phyloP scores from a whole-genome alignment of 2,329 filamentous ascomycete species.

The Hypomyces rosellus region DNA sequence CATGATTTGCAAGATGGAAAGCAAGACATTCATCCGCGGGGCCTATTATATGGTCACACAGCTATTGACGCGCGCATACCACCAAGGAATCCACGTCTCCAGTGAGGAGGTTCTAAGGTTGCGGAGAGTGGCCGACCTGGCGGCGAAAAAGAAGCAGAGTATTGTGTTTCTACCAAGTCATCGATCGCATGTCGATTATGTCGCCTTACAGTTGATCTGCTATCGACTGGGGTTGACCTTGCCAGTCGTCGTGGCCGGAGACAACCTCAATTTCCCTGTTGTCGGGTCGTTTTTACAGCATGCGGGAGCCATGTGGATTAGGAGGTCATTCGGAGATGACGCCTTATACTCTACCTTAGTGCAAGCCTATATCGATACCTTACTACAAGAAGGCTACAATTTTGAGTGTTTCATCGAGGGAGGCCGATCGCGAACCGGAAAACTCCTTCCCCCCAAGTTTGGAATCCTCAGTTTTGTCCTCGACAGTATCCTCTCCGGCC shows the following conservation, averaged over 20 bases:
- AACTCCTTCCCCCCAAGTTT: conserved; percentile 89
- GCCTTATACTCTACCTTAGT: conserved; percentile 87
- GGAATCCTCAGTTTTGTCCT: conserved; percentile 89
- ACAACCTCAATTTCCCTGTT: conserved; percentile 91
- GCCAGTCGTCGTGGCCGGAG: conserved; percentile 87
- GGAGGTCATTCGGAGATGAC: conserved; percentile 87
- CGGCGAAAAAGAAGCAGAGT: conserved; percentile 81
- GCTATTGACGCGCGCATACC: conserved; percentile 84
- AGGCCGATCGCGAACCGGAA: conserved; percentile 85
- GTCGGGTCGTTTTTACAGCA: conserved; percentile 88
- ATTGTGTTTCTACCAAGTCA: conserved; percentile 96
- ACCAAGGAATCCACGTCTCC: conserved; percentile 94
- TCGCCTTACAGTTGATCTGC: conserved; percentile 90
- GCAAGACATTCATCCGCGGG: conserved; percentile 81
- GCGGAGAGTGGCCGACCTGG: conserved; percentile 73
- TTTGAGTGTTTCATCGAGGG: conserved; percentile 98
- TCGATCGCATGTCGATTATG: conserved; percentile 92
- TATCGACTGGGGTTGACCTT: conserved; percentile 85
- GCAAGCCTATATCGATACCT: conserved; percentile 88
- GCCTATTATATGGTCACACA: conserved; percentile 89
- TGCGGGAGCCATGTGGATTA: conserved; percentile 96
- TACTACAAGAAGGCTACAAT: conserved; percentile 87
- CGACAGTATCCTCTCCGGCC: conserved; percentile 80
- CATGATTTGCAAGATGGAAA: conserved; percentile 99
- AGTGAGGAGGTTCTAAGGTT: conserved; percentile 86